These are phyloP conservation scores for Danielia oregonensis DNA, from an alignment of 805 yeast species.

Conservation along the genomic window DNA sequence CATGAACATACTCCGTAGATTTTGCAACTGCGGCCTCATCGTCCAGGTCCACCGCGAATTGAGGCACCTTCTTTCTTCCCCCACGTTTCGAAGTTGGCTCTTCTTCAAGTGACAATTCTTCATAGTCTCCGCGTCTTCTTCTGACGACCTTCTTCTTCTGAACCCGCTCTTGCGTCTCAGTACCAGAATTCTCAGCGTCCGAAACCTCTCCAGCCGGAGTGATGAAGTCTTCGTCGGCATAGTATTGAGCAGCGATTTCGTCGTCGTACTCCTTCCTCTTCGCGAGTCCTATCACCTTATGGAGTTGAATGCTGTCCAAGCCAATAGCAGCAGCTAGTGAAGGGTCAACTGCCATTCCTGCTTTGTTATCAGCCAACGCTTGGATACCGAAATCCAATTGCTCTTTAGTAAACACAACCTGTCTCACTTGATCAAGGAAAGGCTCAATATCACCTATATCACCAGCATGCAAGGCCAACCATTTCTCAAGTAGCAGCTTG, in stretches of 20 bases:
- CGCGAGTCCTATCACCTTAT: slow-evolving; percentile 15
- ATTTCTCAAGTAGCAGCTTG: slow-evolving; percentile 38
- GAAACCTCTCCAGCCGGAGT: slow-evolving; percentile 17
- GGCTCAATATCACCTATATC: slow-evolving; percentile 19
- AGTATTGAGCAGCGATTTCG: slow-evolving; percentile 5
- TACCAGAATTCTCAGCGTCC: slow-evolving; percentile 20
- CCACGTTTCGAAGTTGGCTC: slow-evolving; percentile 5
- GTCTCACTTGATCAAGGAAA: slow-evolving; percentile 16
- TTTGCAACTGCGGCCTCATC: slow-evolving; percentile 27
- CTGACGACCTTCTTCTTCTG: not conserved
- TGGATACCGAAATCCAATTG: slow-evolving; percentile 13
- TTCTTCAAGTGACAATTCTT: slow-evolving; percentile 4
- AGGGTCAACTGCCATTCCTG: slow-evolving; percentile 6
- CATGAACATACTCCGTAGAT: slow-evolving; percentile 54
- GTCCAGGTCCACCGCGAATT: slow-evolving; percentile 12
- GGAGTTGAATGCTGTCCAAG: slow-evolving; percentile 4
- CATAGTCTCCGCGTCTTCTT: not conserved
- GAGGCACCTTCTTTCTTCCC: not conserved
- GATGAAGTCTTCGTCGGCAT: slow-evolving; percentile 22
- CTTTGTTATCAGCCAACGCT: slow-evolving; percentile 8
- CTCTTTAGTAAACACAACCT: slow-evolving; percentile 8
- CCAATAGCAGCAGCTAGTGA: slow-evolving; percentile 7
- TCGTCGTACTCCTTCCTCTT: slow-evolving; percentile 17
- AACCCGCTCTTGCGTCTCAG: no score
- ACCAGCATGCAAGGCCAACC: slow-evolving; percentile 23